Conservation (phyloP, 2,329 filamentous ascomycete genomes). For the Calonectria montana region DNA sequence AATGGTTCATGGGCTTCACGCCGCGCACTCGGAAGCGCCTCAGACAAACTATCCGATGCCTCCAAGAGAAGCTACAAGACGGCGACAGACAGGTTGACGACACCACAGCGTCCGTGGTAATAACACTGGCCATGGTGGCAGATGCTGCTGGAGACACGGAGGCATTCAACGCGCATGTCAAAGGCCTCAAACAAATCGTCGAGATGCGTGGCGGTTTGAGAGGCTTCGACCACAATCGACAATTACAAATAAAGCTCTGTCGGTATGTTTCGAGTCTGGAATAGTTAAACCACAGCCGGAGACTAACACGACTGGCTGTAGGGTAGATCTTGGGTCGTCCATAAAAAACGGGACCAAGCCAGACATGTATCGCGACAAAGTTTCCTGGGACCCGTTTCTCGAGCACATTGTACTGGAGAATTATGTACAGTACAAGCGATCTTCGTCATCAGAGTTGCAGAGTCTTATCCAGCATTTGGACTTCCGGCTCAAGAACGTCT, state of each 20-base stretch:
- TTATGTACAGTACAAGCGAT: neutral
- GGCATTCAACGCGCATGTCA: slow-evolving; percentile 36
- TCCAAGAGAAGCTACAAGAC: slow-evolving; percentile 34
- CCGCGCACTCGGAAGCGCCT: slow-evolving; percentile 24
- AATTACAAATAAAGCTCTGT: slow-evolving; percentile 44
- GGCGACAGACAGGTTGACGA: slow-evolving; percentile 29
- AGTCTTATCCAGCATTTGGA: slow-evolving; percentile 32
- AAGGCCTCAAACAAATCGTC: slow-evolving; percentile 40
- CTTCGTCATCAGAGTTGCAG: slow-evolving; percentile 10
- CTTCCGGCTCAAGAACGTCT: slow-evolving; percentile 38
- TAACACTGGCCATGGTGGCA: slow-evolving; percentile 37
- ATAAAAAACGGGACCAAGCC: slow-evolving; percentile 41
- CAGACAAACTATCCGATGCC: slow-evolving; percentile 27
- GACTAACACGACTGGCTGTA: neutral
- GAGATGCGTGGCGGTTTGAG: slow-evolving; percentile 41
- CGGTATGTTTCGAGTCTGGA: slow-evolving; percentile 31
- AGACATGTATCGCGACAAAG: slow-evolving; percentile 29
- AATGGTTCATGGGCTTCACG: slow-evolving; percentile 24
- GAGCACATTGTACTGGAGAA: neutral
- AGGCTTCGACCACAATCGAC: slow-evolving; percentile 36
- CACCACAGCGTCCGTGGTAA: slow-evolving; percentile 32
- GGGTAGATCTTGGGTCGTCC: slow-evolving; percentile 44
- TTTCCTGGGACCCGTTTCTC: slow-evolving; percentile 36
- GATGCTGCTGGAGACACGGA: slow-evolving; percentile 32
- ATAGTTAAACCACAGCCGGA: neutral